Percentiles rank a stretch among this genome's conserved stretches.
Conservation (phyloP, 257 asterid species). For the Plectranthus barbatus region DNA sequence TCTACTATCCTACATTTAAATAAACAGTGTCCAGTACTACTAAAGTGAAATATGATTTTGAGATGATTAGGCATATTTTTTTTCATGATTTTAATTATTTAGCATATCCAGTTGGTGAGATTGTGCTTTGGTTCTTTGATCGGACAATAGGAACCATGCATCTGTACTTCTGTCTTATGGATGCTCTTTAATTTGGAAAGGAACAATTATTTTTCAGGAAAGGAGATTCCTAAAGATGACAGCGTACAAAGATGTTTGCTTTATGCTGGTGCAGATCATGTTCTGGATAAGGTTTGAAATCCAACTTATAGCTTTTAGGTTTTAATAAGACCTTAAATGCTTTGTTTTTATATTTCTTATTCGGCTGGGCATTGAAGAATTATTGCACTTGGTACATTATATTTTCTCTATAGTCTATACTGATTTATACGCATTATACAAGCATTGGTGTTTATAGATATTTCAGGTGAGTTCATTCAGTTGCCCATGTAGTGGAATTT, state of each 20-base stretch:
- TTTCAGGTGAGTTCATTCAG: neutral
- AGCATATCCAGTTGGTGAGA: neutral
- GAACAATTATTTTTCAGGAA: constrained; percentile 40
- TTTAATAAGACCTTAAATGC: neutral
- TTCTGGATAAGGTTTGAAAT: constrained; percentile 53
- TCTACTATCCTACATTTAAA: neutral
- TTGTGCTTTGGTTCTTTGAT: neutral
- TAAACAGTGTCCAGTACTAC: neutral
- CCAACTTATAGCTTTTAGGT: neutral
- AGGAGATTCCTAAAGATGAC: constrained; percentile 59
- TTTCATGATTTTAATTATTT: neutral
- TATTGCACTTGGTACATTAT: neutral
- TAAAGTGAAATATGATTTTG: neutral
- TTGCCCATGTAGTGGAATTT: neutral
- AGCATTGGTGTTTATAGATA: neutral
- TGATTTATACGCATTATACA: neutral
- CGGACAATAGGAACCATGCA: neutral
- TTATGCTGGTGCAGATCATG: constrained; percentile 61
- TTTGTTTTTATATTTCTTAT: neutral
- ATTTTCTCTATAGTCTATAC: neutral
- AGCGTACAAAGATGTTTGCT: constrained; percentile 40
- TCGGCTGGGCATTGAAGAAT: neutral
- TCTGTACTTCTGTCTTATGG: neutral
- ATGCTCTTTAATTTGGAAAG: neutral
- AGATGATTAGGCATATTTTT: neutral